Percentiles rank a stretch among this genome's conserved stretches.
Conservation (phyloP, 768 basidiomycete species). For the Mycena filopes region DNA sequence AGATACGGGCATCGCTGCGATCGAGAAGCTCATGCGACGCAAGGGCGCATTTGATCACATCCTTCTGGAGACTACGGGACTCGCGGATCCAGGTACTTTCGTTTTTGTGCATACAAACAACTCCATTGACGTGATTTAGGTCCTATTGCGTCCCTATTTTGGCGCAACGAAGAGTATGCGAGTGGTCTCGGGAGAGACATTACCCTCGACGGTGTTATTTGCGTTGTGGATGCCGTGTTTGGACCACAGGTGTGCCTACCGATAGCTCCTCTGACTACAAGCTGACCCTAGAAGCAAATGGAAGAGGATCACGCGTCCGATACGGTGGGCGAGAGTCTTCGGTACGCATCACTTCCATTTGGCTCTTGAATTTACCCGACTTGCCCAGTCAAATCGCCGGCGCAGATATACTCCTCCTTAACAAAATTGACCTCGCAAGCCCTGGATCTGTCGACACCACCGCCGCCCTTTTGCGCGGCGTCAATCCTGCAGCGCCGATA, state of each 20-base stretch:
- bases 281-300: slow-evolving; percentile 73
- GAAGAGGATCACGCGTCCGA: slow-evolving; percentile 77
- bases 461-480: slow-evolving; percentile 69
- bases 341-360: slow-evolving; percentile 55
- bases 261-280: slow-evolving; percentile 11
- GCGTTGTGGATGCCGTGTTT: slow-evolving; percentile 91
- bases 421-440: slow-evolving; percentile 86
- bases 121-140: slow-evolving; percentile 49
- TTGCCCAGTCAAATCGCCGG: slow-evolving; percentile 88
- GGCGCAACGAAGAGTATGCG: slow-evolving; percentile 87
- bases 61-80: slow-evolving; percentile 92
- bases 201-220: slow-evolving; percentile 87
- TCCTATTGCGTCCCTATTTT: slow-evolving; percentile 89
- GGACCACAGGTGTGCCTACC: slow-evolving; percentile 55
- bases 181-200: slow-evolving; percentile 76
- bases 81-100: slow-evolving; percentile 89
- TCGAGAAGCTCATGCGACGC: slow-evolving; percentile 88
- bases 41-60: slow-evolving; percentile 96
- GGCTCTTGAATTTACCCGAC: background rate
- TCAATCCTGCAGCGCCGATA: slow-evolving; percentile 86
- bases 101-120: background rate
- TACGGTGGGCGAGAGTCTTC: slow-evolving; percentile 77
- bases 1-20: slow-evolving; percentile 91
- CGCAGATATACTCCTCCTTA: slow-evolving; percentile 91
- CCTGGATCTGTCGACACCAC: slow-evolving; percentile 55